Evolutionary conservation across 805 yeast genomes (phyloP), one percentile per base, ranked within the genome.

Genomic region (Starmerella sp.): DNA sequence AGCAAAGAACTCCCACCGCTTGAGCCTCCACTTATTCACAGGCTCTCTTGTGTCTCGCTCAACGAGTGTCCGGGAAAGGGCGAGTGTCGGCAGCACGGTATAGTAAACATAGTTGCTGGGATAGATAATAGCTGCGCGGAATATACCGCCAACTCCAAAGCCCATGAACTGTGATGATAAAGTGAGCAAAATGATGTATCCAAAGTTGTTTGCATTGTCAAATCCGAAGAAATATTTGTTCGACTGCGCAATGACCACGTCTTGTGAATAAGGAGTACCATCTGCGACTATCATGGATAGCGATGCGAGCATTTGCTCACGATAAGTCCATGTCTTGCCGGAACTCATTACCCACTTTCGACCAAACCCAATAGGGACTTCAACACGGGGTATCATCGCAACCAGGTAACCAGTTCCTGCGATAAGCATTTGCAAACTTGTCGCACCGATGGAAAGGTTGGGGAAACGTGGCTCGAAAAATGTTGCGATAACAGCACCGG

Each of bases 291-390:
- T 57, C 60, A 65, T 64, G 30, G 63, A 57, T 17, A 68, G 64
- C 1, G 86, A 78, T 1, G 83, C 72, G 55, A 83, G 73, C 81
- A 81, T 79, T 65, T 82, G 87, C 63, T 83, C 87, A 62, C 82
- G 82, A 57, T 66, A 71, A 32, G 73, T 69, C 83, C 84, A 83
- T 11, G 83, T 83, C 11, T 31, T 39, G 10, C 86, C 84, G 3
- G 65, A 80, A 80, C 80, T 82, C 53, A 81, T 65, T 7, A 37
- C 44, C 2, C 52, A n/a, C 36, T 46, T 29, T 14, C 46, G 48
- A 8, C 54, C 53, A 8, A n/a, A 30, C 6, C 59, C 54, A 5
- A 48, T 6, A 3, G 53, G 56, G 2, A 57, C 5, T 11, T 48
- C 15, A 9, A 57, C 38, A 2, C 36, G 34, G 5, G 62, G 62